phyloP scores from a whole-genome alignment of 2,329 filamentous ascomycete species.

The Diaporthe sp. region DNA sequence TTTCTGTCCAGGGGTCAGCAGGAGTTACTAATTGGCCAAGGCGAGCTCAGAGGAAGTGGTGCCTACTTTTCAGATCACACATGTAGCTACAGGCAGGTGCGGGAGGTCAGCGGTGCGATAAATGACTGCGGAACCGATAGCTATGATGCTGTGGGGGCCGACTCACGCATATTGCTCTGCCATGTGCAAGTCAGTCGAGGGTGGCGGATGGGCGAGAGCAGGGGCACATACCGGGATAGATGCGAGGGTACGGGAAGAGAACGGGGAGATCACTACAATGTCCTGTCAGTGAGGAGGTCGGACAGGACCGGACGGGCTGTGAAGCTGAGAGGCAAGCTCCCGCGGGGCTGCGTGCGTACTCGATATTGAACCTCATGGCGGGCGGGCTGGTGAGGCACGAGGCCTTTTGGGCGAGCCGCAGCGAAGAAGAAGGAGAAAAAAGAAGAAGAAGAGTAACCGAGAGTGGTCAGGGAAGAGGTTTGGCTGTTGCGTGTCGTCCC shows the following conservation, averaged over 20 bases:
- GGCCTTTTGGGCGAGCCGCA: not conserved
- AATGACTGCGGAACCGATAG: not conserved
- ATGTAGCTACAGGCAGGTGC: constrained; percentile 56
- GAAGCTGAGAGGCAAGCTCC: constrained; percentile 21
- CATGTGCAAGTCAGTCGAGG: constrained; percentile 16
- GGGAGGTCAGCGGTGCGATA: not conserved
- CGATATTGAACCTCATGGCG: constrained; percentile 67
- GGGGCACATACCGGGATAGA: constrained; percentile 48
- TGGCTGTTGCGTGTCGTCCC: not conserved
- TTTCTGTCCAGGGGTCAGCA: constrained; percentile 60
- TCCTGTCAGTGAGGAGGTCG: constrained; percentile 20
- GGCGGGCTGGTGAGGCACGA: not conserved
- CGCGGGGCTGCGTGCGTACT: constrained; percentile 52
- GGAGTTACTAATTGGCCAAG: constrained; percentile 30
- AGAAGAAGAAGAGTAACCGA: not conserved
- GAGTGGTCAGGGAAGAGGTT: not conserved
- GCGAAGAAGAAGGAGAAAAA: not conserved
- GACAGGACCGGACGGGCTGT: not conserved
- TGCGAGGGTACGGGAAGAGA: constrained; percentile 71
- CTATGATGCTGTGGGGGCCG: not conserved
- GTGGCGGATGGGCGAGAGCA: constrained; percentile 30
- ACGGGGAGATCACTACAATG: constrained; percentile 65
- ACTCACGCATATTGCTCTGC: constrained; percentile 70
- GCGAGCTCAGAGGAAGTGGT: not conserved
- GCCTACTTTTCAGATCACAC: constrained; percentile 69